Evolutionary conservation across 1,139 yeast genomes (phyloP), one percentile per base, ranked within the genome.

Genomic region (Debaryomyces udenii): DNA sequence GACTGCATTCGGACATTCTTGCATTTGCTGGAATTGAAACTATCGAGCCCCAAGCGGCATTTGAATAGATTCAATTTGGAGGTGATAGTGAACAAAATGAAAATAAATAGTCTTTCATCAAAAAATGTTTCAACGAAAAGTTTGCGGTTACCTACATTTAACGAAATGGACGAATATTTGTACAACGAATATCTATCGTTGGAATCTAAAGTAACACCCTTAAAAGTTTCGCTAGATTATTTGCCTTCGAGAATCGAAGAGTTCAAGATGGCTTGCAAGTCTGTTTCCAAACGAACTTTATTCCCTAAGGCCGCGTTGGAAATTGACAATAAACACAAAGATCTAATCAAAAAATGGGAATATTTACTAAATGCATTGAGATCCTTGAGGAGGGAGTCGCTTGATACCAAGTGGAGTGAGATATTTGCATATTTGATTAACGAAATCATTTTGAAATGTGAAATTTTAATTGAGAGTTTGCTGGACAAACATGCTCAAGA

Each of bases 221-320:
- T 83, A 35, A 64, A 67, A 33, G 83, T 81, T 2, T 82, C 91
- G 14, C 53, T 85, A n/a, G 71, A 75, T 33, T 74, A 81, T 41
- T 66, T 85, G 3, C 86, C 87, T 0, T 52, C 65, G 11, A 64
- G 85, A 39, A 65, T 84, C 16, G 78, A 78, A 15, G 71, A 68
- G 38, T 76, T 71, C 54, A 62, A 55, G 40, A 56, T 53, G 13
- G 55, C 59, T 37, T 74, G 70, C 37, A 33, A 35, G 3, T 26
- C 42, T 4, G 24, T 23, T 13, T 29, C 44, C 37, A 59, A 64
- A 47, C 31, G 42, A 16, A 39, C 40, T 6, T 29, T 41, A 3
- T 58, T 56, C 48, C 74, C 70, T n/a, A 61, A 61, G 2, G 65
- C 66, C 3, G 53, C 64, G n/a, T 53, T 48, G 13, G 51, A 56